Percentiles rank a stretch among this genome's conserved stretches.
phyloP scores from a whole-genome alignment of 1,284 basidiomycete genomes.

The Ceraceosorus guamensis region DNA sequence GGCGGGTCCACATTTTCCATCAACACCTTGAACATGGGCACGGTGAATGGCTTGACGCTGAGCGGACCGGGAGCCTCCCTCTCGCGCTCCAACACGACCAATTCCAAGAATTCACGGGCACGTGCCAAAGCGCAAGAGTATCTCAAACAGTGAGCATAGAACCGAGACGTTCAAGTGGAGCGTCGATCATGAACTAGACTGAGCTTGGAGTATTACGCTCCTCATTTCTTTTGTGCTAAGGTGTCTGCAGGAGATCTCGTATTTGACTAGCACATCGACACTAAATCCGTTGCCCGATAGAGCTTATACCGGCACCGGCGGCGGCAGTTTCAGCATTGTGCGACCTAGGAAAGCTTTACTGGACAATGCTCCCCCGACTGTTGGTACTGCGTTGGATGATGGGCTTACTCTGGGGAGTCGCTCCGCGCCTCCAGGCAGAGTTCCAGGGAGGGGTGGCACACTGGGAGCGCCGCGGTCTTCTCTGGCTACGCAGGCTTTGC shows the following conservation, averaged over 20 bases:
- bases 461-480: too few species aligned
- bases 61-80: neutral
- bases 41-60: too few species aligned
- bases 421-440: too few species aligned
- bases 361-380: slow-evolving; percentile 22
- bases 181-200: too few species aligned
- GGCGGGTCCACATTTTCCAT: too few species aligned
- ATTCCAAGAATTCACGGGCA: slow-evolving; percentile 81
- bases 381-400: neutral
- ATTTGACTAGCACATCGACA: slow-evolving; percentile 89
- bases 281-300: slow-evolving; percentile 71
- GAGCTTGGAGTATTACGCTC: too few species aligned
- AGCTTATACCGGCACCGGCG: slow-evolving; percentile 14
- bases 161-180: too few species aligned
- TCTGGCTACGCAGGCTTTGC: neutral
- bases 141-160: slow-evolving; percentile 89
- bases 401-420: too few species aligned
- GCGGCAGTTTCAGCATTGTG: slow-evolving; percentile 12
- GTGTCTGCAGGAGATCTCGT: slow-evolving; percentile 94
- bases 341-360: slow-evolving; percentile 28
- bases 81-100: slow-evolving; percentile 49
- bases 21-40: too few species aligned
- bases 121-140: slow-evolving; percentile 91
- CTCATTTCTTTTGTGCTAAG: slow-evolving; percentile 53
- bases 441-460: too few species aligned